Evolutionary conservation across 768 basidiomycete genomes (phyloP).

Genomic region (Kwoniella heveanensis): DNA sequence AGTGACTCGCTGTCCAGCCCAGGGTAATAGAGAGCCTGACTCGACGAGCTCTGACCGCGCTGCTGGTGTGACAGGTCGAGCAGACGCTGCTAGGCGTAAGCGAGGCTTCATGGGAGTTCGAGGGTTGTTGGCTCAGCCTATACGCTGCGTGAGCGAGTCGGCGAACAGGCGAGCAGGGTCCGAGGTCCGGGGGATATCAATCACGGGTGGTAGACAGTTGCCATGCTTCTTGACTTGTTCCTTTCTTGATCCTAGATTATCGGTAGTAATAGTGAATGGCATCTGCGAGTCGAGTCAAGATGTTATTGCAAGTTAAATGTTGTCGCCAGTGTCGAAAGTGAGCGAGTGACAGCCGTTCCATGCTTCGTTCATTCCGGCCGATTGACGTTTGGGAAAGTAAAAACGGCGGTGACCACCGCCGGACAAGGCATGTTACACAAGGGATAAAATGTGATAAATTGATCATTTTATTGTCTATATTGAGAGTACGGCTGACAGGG

Average conservation of each 20-base stretch:
- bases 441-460: conserved; percentile 13
- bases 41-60: conserved; percentile 10
- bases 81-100: conserved; percentile 2
- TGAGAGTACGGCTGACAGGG: no score
- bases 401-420: background rate
- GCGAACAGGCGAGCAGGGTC: no score
- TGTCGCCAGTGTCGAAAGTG: background rate
- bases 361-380: conserved; percentile 1
- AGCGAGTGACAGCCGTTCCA: background rate
- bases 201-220: no score
- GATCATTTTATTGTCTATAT: no score
- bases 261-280: no score
- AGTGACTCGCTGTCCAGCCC: conserved; percentile 11
- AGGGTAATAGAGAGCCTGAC: conserved; percentile 17
- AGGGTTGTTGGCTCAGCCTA: background rate
- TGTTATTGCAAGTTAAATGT: background rate
- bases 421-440: background rate
- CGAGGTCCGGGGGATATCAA: no score
- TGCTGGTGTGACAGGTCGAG: background rate
- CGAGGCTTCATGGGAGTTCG: conserved; percentile 14
- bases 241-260: no score
- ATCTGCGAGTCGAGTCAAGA: background rate
- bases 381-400: conserved; percentile 2
- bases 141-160: no score
- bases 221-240: no score